Evolutionary conservation across 2,329 filamentous ascomycete genomes (phyloP).

Genomic region (Corinectria fuckeliana): DNA sequence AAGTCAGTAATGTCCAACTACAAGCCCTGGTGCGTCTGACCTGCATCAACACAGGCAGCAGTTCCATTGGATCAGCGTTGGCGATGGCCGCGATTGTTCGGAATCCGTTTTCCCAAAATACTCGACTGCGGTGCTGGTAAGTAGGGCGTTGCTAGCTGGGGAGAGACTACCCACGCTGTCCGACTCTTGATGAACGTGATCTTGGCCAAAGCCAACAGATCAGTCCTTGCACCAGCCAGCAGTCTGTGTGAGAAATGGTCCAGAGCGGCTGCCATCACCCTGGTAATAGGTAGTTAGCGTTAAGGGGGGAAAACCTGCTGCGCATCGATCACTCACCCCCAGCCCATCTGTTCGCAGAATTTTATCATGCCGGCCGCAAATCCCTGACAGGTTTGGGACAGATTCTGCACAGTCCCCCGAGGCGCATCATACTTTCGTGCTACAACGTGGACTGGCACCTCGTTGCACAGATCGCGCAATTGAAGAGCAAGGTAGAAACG

Average conservation of each 20-base stretch:
- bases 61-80: slow-evolving; percentile 70
- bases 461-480: slow-evolving; percentile 80
- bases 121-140: slow-evolving; percentile 43
- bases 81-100: slow-evolving; percentile 71
- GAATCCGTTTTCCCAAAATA: slow-evolving; percentile 81
- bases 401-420: slow-evolving; percentile 72
- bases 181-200: slow-evolving; percentile 79
- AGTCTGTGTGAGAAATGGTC: slow-evolving; percentile 79
- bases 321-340: slow-evolving; percentile 56
- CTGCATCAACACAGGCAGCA: slow-evolving; percentile 76
- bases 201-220: slow-evolving; percentile 73
- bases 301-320: not conserved
- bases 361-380: slow-evolving; percentile 82
- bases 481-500: slow-evolving; percentile 79
- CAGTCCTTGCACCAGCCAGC: slow-evolving; percentile 73
- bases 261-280: slow-evolving; percentile 72
- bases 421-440: slow-evolving; percentile 74
- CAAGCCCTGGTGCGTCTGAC: slow-evolving; percentile 45
- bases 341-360: slow-evolving; percentile 79
- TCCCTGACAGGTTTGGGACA: slow-evolving; percentile 77
- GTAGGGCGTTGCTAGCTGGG: not conserved
- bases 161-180: slow-evolving; percentile 61
- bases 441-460: slow-evolving; percentile 73
- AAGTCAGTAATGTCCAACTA: not conserved
- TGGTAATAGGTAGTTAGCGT: slow-evolving; percentile 41